Evolutionary conservation across 192 early-diverging fungal genomes (phyloP), one percentile per base, ranked within the genome.

Genomic region (Paraglomus brasilianum): DNA sequence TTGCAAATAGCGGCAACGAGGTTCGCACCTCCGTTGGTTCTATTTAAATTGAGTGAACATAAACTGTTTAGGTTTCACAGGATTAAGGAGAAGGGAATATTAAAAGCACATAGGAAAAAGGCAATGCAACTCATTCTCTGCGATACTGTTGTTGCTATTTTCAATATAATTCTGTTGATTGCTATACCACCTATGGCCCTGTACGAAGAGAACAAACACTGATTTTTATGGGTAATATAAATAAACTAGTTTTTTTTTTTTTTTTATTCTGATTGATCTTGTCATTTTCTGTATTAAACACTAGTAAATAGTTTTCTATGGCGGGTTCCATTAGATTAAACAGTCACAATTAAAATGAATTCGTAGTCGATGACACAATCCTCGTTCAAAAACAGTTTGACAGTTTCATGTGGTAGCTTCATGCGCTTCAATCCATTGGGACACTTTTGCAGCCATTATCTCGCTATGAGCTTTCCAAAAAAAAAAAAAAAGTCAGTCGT

Each of bases 1-100:
- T 24, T 81, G 5, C 56, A 79, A 50, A 68, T 77, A 10, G 68
- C 71, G 60, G 61, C 72, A 8, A 77, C 66, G 42, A 66, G 78
- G 2, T 81, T 81, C 53, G 59, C 69, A 5, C 78, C 77, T 59
- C 71, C 71, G 49, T 58, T 74, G 39, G 74, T 57, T 19, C 22
- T 75, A 5, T 40, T 39, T 59, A 4, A 48, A 19, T 24, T 30
- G 22, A 69, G 66, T 24, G 66, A 69, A 56, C 36, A 49, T 36
- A 56, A 69, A 24, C 45, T 69, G 30, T 56, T 69, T 55, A 30
- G 52, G 44, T 69, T 69, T 22, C 66, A 69, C 5, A 69, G 45
- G 45, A 69, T 69, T 19, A 21, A 38, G 42, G 66, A 69, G 45
- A 42, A 14, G 22, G 19, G 51, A 14, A 30, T 69, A 36, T 21